phyloP scores from a whole-genome alignment of 805 yeast genomes.

The Schwanniomyces pseudopolymorphus region DNA sequence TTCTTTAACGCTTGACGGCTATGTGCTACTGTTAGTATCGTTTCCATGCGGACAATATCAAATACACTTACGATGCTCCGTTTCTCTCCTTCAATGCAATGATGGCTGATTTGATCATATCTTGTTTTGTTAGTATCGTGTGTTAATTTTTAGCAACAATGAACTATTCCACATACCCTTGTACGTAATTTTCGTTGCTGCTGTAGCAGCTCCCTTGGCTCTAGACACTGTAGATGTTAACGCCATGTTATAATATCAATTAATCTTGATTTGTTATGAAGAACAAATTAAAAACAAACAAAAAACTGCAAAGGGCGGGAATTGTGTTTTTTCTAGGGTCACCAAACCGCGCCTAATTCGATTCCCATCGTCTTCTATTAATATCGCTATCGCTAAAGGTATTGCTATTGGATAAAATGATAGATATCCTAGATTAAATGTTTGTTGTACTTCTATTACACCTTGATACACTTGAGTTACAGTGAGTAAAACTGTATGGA shows the following conservation, averaged over 20 bases:
- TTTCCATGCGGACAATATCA: not conserved
- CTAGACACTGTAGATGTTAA: conserved; percentile 25
- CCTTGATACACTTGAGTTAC: too few species aligned
- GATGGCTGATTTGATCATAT: conserved; percentile 68
- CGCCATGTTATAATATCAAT: conserved; percentile 28
- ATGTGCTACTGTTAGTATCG: conserved; percentile 12
- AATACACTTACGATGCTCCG: conserved; percentile 62
- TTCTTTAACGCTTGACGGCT: conserved; percentile 88
- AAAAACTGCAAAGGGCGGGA: conserved; percentile 9
- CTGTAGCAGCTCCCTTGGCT: conserved; percentile 15
- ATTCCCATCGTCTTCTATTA: too few species aligned
- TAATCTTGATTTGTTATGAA: conserved; percentile 1
- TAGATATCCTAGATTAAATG: too few species aligned
- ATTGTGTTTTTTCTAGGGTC: not conserved
- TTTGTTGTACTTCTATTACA: too few species aligned
- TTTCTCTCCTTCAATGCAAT: conserved; percentile 72
- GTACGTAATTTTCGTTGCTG: conserved; percentile 40
- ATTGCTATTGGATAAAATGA: not conserved
- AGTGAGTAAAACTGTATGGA: too few species aligned
- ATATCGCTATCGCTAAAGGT: not conserved
- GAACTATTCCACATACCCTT: conserved; percentile 38
- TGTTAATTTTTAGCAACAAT: not conserved
- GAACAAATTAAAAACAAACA: conserved; percentile 5
- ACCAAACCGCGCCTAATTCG: conserved; percentile 1
- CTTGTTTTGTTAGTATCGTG: conserved; percentile 25